Percentiles rank a stretch among this genome's conserved stretches.
Evolutionary conservation across 805 yeast genomes (phyloP).

Genomic region (Wickerhamiella lipophila): DNA sequence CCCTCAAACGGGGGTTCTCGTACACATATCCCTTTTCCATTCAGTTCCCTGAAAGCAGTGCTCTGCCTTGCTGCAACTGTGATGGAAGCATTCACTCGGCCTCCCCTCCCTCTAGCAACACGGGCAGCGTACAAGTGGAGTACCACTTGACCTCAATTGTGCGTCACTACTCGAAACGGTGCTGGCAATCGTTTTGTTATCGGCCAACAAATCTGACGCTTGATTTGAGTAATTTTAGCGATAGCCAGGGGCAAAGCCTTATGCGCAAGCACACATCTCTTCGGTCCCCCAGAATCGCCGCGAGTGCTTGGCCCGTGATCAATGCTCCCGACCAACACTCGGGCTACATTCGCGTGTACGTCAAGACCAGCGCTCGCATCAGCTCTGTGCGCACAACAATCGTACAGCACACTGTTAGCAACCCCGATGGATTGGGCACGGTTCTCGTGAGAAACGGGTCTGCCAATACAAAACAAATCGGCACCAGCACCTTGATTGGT

Average conservation of each 20-base stretch:
- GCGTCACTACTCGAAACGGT: constrained; percentile 8
- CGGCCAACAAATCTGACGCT: constrained; percentile 2
- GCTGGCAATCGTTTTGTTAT: constrained; percentile 11
- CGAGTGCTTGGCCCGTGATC: constrained; percentile 9
- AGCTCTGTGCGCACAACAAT: background rate
- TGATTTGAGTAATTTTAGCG: constrained; percentile 3
- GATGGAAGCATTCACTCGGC: constrained; percentile 1
- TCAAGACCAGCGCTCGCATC: background rate
- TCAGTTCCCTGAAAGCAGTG: constrained; percentile 9
- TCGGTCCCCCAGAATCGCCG: background rate
- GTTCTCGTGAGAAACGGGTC: background rate
- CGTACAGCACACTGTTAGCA: constrained; percentile 6
- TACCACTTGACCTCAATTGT: constrained; percentile 10
- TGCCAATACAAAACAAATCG: background rate
- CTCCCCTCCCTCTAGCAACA: constrained; percentile 6
- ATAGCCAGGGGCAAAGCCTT: constrained; percentile 10
- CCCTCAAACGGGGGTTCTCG: constrained; percentile 1
- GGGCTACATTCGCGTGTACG: constrained; percentile 4
- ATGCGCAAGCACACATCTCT: constrained; percentile 8
- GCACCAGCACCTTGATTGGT: background rate
- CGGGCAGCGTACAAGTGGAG: constrained; percentile 8
- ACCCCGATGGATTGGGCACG: constrained; percentile 8
- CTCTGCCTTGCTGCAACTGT: constrained; percentile 10
- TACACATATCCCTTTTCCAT: constrained; percentile 10
- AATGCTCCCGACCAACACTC: constrained; percentile 6